phyloP scores from a whole-genome alignment of 148 eudicot species.

The Spergularia bocconei region DNA sequence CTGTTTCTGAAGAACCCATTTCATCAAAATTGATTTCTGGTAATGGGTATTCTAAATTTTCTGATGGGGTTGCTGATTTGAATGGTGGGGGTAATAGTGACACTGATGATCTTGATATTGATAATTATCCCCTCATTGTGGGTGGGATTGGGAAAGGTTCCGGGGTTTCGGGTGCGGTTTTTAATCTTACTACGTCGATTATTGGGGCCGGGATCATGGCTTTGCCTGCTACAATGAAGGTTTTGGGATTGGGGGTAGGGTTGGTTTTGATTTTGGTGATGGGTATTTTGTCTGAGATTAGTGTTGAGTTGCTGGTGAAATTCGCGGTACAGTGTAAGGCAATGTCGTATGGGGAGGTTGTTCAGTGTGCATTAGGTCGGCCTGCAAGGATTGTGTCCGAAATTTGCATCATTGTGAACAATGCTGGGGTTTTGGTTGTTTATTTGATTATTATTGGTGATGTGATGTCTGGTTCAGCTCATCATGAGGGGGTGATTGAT shows the following conservation, averaged over 20 bases:
- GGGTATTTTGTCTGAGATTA: conserved; percentile 80
- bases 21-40: conserved; percentile 27
- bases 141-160: conserved; percentile 53
- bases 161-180: conserved; percentile 79
- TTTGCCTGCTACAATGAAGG: conserved; percentile 91
- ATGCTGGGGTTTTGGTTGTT: conserved; percentile 85
- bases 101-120: conserved; percentile 47
- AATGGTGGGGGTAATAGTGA: background rate
- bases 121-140: conserved; percentile 57
- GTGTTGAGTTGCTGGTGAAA: conserved; percentile 74
- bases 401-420: conserved; percentile 80
- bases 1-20: conserved; percentile 24
- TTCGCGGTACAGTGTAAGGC: conserved; percentile 73
- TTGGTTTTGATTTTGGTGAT: conserved; percentile 65
- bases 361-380: conserved; percentile 69
- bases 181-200: conserved; percentile 81
- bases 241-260: conserved; percentile 69
- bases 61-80: conserved; percentile 30
- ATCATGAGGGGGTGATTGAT: conserved; percentile 80
- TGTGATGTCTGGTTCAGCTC: conserved; percentile 85
- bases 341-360: conserved; percentile 80
- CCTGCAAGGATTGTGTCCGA: conserved; percentile 73
- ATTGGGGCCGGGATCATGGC: conserved; percentile 99
- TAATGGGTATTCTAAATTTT: conserved; percentile 31
- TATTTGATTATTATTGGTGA: conserved; percentile 96